Conservation (phyloP, 2,329 filamentous ascomycete species). For the Colletotrichum coccodes region DNA sequence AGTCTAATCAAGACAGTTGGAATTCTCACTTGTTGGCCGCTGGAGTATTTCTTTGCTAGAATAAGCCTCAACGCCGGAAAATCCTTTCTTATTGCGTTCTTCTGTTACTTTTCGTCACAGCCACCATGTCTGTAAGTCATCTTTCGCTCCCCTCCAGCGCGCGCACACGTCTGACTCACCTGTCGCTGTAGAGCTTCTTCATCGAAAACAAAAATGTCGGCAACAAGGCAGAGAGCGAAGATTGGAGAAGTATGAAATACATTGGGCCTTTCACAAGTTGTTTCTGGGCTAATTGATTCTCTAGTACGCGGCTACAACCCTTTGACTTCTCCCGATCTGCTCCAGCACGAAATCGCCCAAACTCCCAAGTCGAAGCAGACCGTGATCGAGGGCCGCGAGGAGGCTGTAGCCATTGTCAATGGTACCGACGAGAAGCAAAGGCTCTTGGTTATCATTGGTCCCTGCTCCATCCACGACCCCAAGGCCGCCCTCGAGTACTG, state of each 20-base stretch:
- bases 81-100: not conserved
- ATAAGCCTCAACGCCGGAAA: not conserved
- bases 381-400: constrained; percentile 69
- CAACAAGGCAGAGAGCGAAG: constrained; percentile 78
- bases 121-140: constrained; percentile 47
- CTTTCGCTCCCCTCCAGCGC: constrained; percentile 5
- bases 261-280: not conserved
- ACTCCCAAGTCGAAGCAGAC: constrained; percentile 67
- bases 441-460: constrained; percentile 83
- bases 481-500: constrained; percentile 92
- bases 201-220: constrained; percentile 84
- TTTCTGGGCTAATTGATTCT: constrained; percentile 37
- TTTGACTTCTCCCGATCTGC: constrained; percentile 90
- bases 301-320: constrained; percentile 90
- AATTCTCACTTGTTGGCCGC: not conserved
- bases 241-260: constrained; percentile 78
- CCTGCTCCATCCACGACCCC: constrained; percentile 97
- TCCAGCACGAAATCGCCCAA: constrained; percentile 89
- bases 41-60: not conserved
- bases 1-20: constrained; percentile 2
- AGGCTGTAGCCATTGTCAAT: constrained; percentile 76
- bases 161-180: constrained; percentile 38
- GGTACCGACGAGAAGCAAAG: constrained; percentile 70
- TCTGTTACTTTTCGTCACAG: not conserved
- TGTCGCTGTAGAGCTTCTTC: constrained; percentile 67